Conservation (phyloP, 306 rosid species). For the Quercus gilva region DNA sequence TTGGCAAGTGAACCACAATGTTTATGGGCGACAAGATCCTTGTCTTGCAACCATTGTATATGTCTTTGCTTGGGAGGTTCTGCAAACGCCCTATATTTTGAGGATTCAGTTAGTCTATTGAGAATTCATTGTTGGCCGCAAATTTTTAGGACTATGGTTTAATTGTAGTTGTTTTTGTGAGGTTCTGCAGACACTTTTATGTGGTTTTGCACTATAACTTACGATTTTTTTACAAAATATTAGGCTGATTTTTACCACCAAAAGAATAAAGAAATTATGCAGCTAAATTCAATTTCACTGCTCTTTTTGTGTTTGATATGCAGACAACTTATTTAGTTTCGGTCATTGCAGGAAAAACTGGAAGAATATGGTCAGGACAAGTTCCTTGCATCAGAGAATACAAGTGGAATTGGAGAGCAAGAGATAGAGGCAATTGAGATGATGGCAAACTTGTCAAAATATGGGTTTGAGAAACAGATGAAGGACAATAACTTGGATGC, state of each 20-base stretch:
- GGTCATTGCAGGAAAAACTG: conserved; percentile 39
- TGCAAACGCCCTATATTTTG: neutral
- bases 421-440: conserved; percentile 30
- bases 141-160: no score
- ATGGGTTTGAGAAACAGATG: conserved; percentile 51
- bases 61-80: neutral
- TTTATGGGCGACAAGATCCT: neutral
- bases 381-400: conserved; percentile 38
- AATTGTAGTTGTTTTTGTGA: no score
- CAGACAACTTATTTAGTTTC: neutral
- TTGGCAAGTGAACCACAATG: no score
- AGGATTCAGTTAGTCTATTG: no score
- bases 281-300: no score
- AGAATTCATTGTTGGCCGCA: no score
- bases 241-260: no score
- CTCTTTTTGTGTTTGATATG: no score
- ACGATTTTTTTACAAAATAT: no score
- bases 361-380: conserved; percentile 50
- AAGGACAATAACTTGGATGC: conserved; percentile 46
- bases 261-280: no score
- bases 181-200: no score
- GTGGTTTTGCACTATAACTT: no score
- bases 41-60: neutral
- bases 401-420: conserved; percentile 40
- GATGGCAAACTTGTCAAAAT: conserved; percentile 27